phyloP scores from a whole-genome alignment of 2,329 filamentous ascomycete species.

The Beauveria pseudobassiana region DNA sequence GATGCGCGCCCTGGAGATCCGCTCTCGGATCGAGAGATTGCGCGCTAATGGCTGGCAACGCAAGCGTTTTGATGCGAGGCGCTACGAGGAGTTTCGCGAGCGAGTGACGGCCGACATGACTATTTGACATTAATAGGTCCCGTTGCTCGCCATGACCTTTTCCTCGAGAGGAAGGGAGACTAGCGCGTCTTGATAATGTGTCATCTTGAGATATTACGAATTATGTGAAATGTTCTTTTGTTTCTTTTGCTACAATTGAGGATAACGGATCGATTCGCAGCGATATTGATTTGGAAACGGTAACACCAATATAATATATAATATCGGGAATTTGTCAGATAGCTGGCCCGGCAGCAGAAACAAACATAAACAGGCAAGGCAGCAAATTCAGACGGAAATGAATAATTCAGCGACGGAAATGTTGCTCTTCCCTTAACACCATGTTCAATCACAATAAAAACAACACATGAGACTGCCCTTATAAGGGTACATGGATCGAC shows the following conservation, averaged over 20 bases:
- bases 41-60: conserved; percentile 48
- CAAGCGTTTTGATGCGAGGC: conserved; percentile 44
- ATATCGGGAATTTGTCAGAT: background rate
- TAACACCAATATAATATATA: conserved; percentile 10
- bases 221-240: background rate
- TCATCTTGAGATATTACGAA: background rate
- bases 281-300: background rate
- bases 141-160: background rate
- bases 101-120: conserved; percentile 43
- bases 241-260: background rate
- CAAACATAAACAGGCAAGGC: background rate
- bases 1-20: conserved; percentile 33
- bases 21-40: conserved; percentile 46
- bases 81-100: conserved; percentile 47
- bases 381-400: background rate
- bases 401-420: background rate
- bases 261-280: background rate
- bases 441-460: background rate
- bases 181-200: background rate
- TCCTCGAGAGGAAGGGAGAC: background rate
- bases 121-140: background rate
- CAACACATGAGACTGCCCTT: background rate
- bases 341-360: background rate
- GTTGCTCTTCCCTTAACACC: background rate
- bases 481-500: background rate